Percentiles rank a stretch among this genome's conserved stretches.
phyloP scores from a whole-genome alignment of 305 asterid genomes.

The Fraxinus latifolia region DNA sequence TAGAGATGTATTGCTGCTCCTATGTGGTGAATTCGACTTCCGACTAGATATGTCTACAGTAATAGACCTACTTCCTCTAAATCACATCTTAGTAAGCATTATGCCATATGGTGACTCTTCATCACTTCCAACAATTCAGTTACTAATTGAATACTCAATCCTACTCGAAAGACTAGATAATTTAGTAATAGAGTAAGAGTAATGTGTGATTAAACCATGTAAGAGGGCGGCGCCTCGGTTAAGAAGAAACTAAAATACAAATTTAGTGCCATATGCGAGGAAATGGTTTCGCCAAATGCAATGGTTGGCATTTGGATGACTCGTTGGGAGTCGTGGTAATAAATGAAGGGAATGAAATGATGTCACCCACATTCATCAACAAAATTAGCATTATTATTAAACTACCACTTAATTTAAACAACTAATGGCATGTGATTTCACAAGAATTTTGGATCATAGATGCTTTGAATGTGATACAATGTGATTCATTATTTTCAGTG shows the following conservation, averaged over 20 bases:
- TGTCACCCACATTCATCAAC: neutral
- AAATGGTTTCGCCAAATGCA: neutral
- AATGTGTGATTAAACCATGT: neutral
- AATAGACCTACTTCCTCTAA: neutral
- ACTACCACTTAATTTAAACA: neutral
- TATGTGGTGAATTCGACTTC: no score
- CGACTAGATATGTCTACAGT: no score
- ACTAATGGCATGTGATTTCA: neutral
- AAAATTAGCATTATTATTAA: neutral
- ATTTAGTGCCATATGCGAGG: neutral
- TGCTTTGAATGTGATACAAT: neutral
- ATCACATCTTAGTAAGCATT: neutral
- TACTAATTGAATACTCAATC: neutral
- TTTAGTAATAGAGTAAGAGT: neutral
- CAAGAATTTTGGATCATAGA: neutral
- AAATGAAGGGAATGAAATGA: neutral
- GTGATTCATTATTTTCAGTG: neutral
- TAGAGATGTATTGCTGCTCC: no score
- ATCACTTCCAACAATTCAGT: neutral
- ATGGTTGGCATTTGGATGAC: neutral
- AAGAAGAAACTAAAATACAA: neutral
- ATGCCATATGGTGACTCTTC: neutral
- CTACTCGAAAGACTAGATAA: neutral
- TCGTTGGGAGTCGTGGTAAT: neutral
- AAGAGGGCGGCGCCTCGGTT: neutral